phyloP scores from a whole-genome alignment of 1,139 yeast species.

The Scheffersomyces illinoinensis region DNA sequence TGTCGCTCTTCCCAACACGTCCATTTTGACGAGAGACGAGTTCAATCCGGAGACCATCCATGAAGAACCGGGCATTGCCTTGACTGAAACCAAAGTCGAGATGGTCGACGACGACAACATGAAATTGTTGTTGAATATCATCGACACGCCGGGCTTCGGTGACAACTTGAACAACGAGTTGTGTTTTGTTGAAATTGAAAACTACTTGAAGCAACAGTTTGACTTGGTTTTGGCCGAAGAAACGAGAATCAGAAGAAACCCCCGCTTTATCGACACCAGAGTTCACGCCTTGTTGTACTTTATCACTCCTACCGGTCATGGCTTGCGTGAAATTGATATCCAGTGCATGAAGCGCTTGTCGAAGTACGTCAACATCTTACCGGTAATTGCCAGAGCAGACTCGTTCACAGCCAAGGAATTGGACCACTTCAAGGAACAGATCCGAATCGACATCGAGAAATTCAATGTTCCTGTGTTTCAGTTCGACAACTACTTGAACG shows the following conservation, averaged over 20 bases:
- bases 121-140: conserved; percentile 58
- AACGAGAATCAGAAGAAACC: conserved; percentile 85
- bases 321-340: conserved; percentile 71
- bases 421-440: conserved; percentile 52
- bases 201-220: conserved; percentile 82
- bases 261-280: conserved; percentile 74
- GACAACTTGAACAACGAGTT: conserved; percentile 64
- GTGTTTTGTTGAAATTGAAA: conserved; percentile 68
- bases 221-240: conserved; percentile 93
- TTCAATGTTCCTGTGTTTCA: conserved; percentile 82
- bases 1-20: conserved; percentile 51
- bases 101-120: conserved; percentile 77
- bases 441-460: conserved; percentile 70
- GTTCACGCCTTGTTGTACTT: conserved; percentile 74
- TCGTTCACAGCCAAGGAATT: conserved; percentile 79
- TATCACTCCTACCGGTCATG: conserved; percentile 77
- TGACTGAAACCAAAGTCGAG: conserved; percentile 70
- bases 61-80: conserved; percentile 61
- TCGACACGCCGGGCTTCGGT: conserved; percentile 82
- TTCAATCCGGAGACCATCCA: conserved; percentile 46
- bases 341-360: conserved; percentile 77
- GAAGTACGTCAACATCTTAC: conserved; percentile 81
- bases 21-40: conserved; percentile 41
- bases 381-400: conserved; percentile 86
- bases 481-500: conserved; percentile 53